Base-by-base conservation (phyloP, 352 stramenopile species). In the Paralagenidium karlingii region DNA sequence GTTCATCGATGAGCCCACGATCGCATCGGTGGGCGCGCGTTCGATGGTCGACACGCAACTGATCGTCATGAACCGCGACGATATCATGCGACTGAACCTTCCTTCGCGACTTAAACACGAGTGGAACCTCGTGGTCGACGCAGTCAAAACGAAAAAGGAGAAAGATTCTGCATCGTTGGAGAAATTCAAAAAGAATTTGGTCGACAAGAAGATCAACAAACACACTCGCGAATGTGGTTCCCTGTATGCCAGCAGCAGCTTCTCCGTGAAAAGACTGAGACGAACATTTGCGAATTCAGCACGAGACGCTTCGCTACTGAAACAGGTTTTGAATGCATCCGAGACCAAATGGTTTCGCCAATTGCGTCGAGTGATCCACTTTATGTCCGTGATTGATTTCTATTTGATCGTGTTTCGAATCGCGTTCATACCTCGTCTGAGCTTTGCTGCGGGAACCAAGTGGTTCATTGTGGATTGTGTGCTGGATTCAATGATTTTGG, bases 331-430 rank as follows among this genome's bases (percentile, higher is more conserved):
- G 8, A 3, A 20, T 22, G 7, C 3, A 3, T 3, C 22, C 3
- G 22, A 16, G 30, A 7, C 30, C 19, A 36, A 36, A 20, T n/a
- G n/a, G n/a, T n/a, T n/a, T n/a, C n/a, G n/a, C n/a, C n/a, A n/a
- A n/a, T 3, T 36, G 7, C 30, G 30, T 16, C 66, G 71, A 12
- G 24, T 47, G n/a, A 63, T 78, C 22, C 56, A 53, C 2, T 26
- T 49, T 19, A 62, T 82, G 24, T 40, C 82, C 31, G 49, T 55
- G 13, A 58, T 58, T 37, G 58, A 62, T 22, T 62, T 62, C 34
- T 62, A 62, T 38, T 16, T 53, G 1, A 45, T 78, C 27, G 48
- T 67, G 4, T 78, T 68, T 40, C 64, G 64, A 16, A 42, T 56
- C 5, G 52, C 52, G 10, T 61, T 61, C 20, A 13, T 61, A 3